Base-by-base conservation (phyloP, 2,329 filamentous ascomycete genomes). In the Colletotrichum cereale region DNA sequence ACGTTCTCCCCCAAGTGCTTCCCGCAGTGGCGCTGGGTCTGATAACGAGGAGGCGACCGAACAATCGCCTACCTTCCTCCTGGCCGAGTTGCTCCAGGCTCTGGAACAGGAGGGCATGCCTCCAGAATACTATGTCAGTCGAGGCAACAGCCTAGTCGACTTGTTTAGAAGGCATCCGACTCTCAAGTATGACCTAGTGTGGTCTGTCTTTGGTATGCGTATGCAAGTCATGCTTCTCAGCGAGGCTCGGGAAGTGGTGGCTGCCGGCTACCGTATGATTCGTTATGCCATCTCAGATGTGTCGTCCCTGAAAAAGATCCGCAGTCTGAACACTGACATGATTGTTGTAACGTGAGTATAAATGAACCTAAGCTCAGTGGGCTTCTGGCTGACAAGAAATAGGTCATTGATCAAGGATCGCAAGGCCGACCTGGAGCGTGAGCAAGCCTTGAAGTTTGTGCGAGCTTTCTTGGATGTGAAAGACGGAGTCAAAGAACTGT, bases 211-310 rank as follows among this genome's bases (percentile, higher is more conserved):
- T 81, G 96, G 97, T 2, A 83, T 97, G 60, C 90, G 96, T 53
- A 95, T 98, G 85, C 96, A 99, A 82, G 91, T 94, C 75, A 97
- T 99, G 94, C 90, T 99, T 29, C 85, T 99, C 67, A 98, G 96
- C 78, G 96, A 98, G 76, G 98, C 93, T 80, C 91, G 96, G 75
- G 97, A 99, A 83, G 96, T 98, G 14, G 94, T 97, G 31, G 96
- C 96, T 34, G 94, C 96, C 53, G 96, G 94, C 1, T 99, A 98
- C 81, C 89, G 96, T 73, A 92, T 98, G 82, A 95, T 95, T 71
- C 90, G 96, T 80, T 97, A 98, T 82, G 93, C 96, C 62, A 96
- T 99, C 75, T 97, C 96, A 14, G 96, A 99, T 79, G 87, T 95
- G 42, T 91, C 91, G 57, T 99, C 96, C 3, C 86, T 99, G 31